Conservation (phyloP, 225 moss, liverwort and hornwort genomes). For the Climacium dendroides region DNA sequence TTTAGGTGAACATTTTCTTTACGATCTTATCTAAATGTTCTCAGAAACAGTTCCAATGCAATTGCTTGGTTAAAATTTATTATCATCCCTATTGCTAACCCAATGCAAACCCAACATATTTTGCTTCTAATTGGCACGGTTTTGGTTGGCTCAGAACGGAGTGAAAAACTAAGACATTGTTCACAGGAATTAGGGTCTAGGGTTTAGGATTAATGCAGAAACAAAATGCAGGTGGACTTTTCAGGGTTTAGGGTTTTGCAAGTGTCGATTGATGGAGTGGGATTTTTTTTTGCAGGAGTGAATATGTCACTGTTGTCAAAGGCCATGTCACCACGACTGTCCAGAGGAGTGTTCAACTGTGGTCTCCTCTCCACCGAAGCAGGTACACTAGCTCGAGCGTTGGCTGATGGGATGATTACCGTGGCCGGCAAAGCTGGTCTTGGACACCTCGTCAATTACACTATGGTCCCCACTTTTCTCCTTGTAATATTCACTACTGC, state of each 20-base stretch:
- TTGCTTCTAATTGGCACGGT: neutral
- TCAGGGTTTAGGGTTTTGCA: neutral
- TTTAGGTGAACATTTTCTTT: neutral
- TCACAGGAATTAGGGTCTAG: neutral
- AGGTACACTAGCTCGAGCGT: slow-evolving; percentile 37
- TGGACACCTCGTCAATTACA: slow-evolving; percentile 13
- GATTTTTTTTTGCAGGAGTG: slow-evolving; percentile 14
- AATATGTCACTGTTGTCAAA: slow-evolving; percentile 50
- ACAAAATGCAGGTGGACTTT: no score
- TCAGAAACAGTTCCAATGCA: neutral
- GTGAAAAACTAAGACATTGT: neutral
- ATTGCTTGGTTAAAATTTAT: neutral
- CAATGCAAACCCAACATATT: no score
- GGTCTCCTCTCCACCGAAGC: slow-evolving; percentile 50
- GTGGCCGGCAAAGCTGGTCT: slow-evolving; percentile 27
- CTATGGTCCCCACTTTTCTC: slow-evolving; percentile 36
- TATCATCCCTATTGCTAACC: no score
- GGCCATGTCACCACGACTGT: slow-evolving; percentile 36
- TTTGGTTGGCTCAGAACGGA: neutral
- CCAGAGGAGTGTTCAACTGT: slow-evolving; percentile 46
- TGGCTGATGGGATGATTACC: slow-evolving; percentile 43
- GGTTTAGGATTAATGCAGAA: neutral
- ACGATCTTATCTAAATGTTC: neutral
- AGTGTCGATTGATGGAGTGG: neutral
- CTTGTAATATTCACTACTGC: slow-evolving; percentile 24